A percentile compares a stretch with the other conserved stretches of the same genome.
These are phyloP conservation scores for Nidula microcarpa DNA, from an alignment of 768 basidiomycete species.

Conservation along the genomic window DNA sequence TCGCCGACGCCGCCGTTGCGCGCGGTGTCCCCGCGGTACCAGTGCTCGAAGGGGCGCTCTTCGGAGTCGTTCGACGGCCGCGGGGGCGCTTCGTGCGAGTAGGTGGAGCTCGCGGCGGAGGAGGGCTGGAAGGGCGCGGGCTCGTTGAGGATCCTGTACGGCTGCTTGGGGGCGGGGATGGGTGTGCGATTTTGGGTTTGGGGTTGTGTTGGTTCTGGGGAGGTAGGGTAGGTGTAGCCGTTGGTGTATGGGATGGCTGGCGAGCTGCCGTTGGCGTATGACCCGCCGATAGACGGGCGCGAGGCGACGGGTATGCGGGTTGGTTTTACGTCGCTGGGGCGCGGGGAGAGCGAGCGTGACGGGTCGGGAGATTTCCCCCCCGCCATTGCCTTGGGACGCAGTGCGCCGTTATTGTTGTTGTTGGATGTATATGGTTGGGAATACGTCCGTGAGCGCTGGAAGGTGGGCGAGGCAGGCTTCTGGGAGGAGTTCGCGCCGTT, in stretches of 20 bases:
- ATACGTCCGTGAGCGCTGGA: neutral
- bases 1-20: constrained; percentile 90
- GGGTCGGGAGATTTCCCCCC: constrained; percentile 33
- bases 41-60: constrained; percentile 83
- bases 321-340: constrained; percentile 39
- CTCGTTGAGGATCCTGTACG: constrained; percentile 60
- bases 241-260: constrained; percentile 8
- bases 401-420: constrained; percentile 12
- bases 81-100: constrained; percentile 32
- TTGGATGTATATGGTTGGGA: neutral
- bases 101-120: constrained; percentile 24
- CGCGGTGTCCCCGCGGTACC: constrained; percentile 86
- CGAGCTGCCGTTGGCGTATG: constrained; percentile 13
- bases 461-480: neutral
- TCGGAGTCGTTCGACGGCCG: constrained; percentile 73
- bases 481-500: neutral
- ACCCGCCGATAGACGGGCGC: constrained; percentile 11
- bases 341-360: constrained; percentile 41
- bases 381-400: constrained; percentile 24
- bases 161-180: constrained; percentile 24
- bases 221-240: constrained; percentile 12
- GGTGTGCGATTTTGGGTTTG: constrained; percentile 11
- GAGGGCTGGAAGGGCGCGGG: constrained; percentile 54
- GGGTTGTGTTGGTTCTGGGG: constrained; percentile 13
- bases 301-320: constrained; percentile 49